Evolutionary conservation across 2,329 filamentous ascomycete species (phyloP), one percentile per base, ranked within the genome.

Genomic region (Boeremia exigua): DNA sequence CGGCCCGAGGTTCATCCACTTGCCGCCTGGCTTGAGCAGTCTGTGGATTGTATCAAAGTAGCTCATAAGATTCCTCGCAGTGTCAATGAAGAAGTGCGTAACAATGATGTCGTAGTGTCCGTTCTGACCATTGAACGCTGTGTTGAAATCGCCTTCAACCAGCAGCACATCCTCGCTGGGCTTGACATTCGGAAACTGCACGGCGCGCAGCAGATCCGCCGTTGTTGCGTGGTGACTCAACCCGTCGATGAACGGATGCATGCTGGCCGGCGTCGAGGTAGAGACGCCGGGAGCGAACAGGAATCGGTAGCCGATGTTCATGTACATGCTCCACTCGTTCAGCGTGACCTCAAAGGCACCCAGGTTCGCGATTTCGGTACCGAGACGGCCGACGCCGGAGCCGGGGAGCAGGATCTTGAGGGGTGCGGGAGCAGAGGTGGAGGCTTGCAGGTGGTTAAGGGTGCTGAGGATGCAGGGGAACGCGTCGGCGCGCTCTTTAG

Each of bases 71-170:
- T 86, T 86, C 0, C 82, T 78, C 0, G 84, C 84, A 0, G 84
- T 86, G 62, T 86, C 84, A 59, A 86, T 85, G 70, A 86, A 86
- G 71, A 86, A 86, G 38, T 85, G 79, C 0, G 84, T 85, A 0
- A 85, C 68, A 0, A 86, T 69, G 0, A 79, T 74, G 48, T 86
- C 83, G 65, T 77, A 86, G 4, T 59, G 55, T 0, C 57, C 62
- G 6, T 50, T 23, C 36, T 62, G 52, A n/a, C 55, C 53, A 11
- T 49, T 40, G 0, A 79, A 75, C 1, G 72, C 69, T 4, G 78
- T 79, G 0, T 79, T 82, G 58, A 86, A 86, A 61, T 86, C 84
- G 0, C 83, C 84, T 61, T 86, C 84, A 0, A 84, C 74, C 0
- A 84, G 73, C 0, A 83, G 57, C 0, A 85, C 79, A 0, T 69